Base-by-base conservation (phyloP, 306 rosid species). In the Pachyrhizus erosus region DNA sequence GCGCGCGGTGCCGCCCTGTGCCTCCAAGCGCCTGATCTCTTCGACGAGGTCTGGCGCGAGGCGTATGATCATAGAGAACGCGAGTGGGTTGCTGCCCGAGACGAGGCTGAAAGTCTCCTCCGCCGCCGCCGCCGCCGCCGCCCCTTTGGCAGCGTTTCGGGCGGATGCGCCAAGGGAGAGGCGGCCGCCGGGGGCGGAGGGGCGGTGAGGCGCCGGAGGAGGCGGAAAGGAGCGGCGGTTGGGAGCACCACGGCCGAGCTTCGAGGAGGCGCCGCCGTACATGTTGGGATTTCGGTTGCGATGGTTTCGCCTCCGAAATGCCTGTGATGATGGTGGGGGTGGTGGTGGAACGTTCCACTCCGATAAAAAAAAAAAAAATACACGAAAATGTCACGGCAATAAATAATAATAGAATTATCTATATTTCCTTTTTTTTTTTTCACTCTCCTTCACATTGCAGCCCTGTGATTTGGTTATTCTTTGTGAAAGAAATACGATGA, bases 1-100 rank as follows among this genome's bases (percentile, higher is more conserved):
- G 33, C 94, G 88, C 40, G 99, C 88, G 76, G 87, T 87, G 24
- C 97, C 98, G 43, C 93, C 98, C 52, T 86, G 92, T 52, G 94
- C 87, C 78, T 96, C 99, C 61, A 89, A 87, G 79, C 99, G 99
- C 89, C 82, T 93, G 96, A 96, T 93, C 94, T 93, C 98, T 23
- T 96, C 98, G 12, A 92, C 92, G 84, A 93, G 89, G 85, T 93
- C 91, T 2, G 99, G 99, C 7, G 90, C 93, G 37, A 96, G 82
- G 33, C 90, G 83, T 70, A 96, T 96, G 77, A 93, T 92, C 97
- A 93, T 91, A 9, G 91, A 88, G 85, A 93, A 96, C 10, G 94
- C 91, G n/a, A 86, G 88, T 2, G 99, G 89, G 62, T 93, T 86
- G 43, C 45, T 87, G 5, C 99, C 98, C 20, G 98, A 31, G 13